Conservation (phyloP, 495 filamentous ascomycete genomes). For the Penicillium odoratum region DNA sequence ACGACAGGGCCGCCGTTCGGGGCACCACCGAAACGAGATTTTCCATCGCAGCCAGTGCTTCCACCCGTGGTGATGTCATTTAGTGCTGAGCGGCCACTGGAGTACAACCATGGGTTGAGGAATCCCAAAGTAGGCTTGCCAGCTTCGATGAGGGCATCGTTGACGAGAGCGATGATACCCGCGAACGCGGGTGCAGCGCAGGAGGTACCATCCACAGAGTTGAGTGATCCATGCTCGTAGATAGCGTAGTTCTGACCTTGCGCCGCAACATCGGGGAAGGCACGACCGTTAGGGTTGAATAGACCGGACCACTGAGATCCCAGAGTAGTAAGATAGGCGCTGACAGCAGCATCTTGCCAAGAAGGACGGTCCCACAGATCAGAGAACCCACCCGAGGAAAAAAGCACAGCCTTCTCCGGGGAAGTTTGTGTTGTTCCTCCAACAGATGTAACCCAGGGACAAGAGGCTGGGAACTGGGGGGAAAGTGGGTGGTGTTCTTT, state of each 20-base stretch:
- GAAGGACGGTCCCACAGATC: slow-evolving; percentile 60
- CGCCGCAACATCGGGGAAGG: slow-evolving; percentile 71
- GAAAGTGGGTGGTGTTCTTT: slow-evolving; percentile 64
- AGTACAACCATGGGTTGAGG: slow-evolving; percentile 75
- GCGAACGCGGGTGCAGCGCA: slow-evolving; percentile 64
- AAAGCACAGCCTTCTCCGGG: slow-evolving; percentile 58
- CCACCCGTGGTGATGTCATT: slow-evolving; percentile 64
- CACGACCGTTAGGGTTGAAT: slow-evolving; percentile 65
- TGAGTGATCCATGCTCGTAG: slow-evolving; percentile 52
- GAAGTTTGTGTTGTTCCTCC: slow-evolving; percentile 59
- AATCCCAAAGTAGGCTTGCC: slow-evolving; percentile 64
- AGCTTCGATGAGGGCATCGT: slow-evolving; percentile 60
- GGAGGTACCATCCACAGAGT: slow-evolving; percentile 61
- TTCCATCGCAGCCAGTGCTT: slow-evolving; percentile 60
- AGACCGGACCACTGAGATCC: slow-evolving; percentile 47
- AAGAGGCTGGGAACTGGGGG: slow-evolving; percentile 70
- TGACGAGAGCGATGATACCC: slow-evolving; percentile 64
- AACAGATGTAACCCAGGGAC: slow-evolving; percentile 73
- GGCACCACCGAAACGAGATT: slow-evolving; percentile 39
- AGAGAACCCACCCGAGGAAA: slow-evolving; percentile 69
- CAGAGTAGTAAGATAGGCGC: slow-evolving; percentile 53
- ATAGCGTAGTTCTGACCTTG: slow-evolving; percentile 57
- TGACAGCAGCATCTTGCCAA: slow-evolving; percentile 62
- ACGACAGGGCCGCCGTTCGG: slow-evolving; percentile 39
- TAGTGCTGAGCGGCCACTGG: slow-evolving; percentile 48